Percentiles rank a stretch among this genome's conserved stretches.
phyloP scores from a whole-genome alignment of 352 stramenopile species.

The Phytophthora palmivora region DNA sequence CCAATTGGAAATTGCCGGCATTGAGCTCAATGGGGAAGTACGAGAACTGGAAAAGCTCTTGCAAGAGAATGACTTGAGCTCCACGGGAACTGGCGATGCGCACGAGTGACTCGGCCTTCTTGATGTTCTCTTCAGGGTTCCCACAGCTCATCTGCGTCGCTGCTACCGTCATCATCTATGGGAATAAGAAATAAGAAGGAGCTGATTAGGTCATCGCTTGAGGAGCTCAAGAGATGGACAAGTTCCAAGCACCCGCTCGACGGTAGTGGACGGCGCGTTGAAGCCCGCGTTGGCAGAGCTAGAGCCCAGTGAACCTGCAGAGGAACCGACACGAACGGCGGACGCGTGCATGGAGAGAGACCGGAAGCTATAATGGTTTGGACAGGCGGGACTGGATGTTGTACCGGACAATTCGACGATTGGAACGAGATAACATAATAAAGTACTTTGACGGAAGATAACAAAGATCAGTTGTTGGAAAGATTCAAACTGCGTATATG shows the following conservation, averaged over 20 bases:
- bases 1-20: constrained; percentile 87
- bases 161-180: constrained; percentile 83
- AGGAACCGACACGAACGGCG: constrained; percentile 37
- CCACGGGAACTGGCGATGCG: constrained; percentile 88
- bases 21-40: constrained; percentile 94
- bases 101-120: constrained; percentile 90
- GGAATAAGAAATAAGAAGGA: constrained; percentile 6
- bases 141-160: constrained; percentile 90
- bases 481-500: too few species aligned
- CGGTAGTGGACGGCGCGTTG: constrained; percentile 53
- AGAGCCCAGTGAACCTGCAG: constrained; percentile 37
- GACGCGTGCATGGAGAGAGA: constrained; percentile 42
- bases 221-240: constrained; percentile 15
- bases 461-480: neutral
- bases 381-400: constrained; percentile 11
- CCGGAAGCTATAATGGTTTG: constrained; percentile 13
- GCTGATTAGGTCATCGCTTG: neutral
- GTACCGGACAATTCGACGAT: too few species aligned
- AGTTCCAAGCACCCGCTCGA: constrained; percentile 68
- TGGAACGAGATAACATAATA: too few species aligned
- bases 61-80: constrained; percentile 90
- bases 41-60: constrained; percentile 92
- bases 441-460: too few species aligned
- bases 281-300: constrained; percentile 36
- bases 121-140: constrained; percentile 91